These are phyloP conservation scores for Omphalotus guepiniiformis DNA, from an alignment of 768 basidiomycete species.

Conservation along the genomic window DNA sequence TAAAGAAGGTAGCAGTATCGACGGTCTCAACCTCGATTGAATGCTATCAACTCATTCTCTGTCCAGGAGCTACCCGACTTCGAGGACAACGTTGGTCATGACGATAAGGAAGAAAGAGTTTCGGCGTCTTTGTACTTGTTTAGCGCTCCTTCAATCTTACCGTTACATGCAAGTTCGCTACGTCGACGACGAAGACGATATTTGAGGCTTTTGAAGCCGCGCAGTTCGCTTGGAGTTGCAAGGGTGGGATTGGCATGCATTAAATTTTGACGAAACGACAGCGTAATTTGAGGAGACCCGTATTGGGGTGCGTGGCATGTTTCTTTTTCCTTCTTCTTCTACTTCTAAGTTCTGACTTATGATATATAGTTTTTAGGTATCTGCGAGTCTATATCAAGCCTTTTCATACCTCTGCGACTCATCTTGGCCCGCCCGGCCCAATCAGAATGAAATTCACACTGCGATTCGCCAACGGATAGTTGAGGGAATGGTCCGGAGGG, in stretches of 20 bases:
- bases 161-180: not conserved
- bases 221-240: too few species aligned
- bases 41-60: conserved; percentile 18
- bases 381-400: not conserved
- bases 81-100: conserved; percentile 10
- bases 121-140: not conserved
- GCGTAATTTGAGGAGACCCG: not conserved
- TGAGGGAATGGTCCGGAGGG: too few species aligned
- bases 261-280: not conserved
- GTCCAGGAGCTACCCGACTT: conserved; percentile 20
- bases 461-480: too few species aligned
- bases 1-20: conserved; percentile 14
- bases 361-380: not conserved
- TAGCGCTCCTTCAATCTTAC: not conserved
- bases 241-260: too few species aligned
- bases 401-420: not conserved
- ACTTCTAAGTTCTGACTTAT: not conserved
- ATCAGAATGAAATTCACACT: too few species aligned
- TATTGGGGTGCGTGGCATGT: not conserved
- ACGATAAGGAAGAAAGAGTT: not conserved
- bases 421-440: not conserved
- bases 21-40: conserved; percentile 18
- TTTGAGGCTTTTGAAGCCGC: not conserved
- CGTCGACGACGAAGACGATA: not conserved
- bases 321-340: not conserved